Percentiles rank a stretch among this genome's conserved stretches.
Conservation (phyloP, 441 rosid genomes). For the Jatropha multifida region DNA sequence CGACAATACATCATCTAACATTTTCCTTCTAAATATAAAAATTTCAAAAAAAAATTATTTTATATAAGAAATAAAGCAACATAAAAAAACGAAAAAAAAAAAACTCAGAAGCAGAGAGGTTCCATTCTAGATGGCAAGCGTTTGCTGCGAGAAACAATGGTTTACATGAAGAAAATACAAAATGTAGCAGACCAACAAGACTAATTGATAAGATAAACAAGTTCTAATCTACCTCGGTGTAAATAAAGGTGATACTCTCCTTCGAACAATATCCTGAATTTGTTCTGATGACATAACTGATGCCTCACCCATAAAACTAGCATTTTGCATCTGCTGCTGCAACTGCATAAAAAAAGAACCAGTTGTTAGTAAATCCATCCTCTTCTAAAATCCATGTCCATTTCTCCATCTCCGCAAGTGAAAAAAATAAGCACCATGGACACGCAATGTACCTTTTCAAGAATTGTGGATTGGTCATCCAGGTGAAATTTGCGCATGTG, state of each 20-base stretch:
- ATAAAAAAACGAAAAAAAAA: background rate
- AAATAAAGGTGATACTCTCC: constrained; percentile 65
- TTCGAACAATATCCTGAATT: constrained; percentile 56
- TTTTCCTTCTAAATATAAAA: no score
- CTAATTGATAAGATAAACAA: background rate
- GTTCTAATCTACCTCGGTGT: constrained; percentile 31
- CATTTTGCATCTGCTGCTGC: constrained; percentile 57
- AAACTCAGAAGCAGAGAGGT: background rate
- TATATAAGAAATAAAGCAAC: background rate
- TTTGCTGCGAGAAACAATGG: background rate
- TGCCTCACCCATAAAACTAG: constrained; percentile 49
- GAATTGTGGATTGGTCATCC: constrained; percentile 72
- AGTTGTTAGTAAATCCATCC: background rate
- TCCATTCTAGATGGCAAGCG: background rate
- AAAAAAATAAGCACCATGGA: background rate
- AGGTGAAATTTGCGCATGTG: constrained; percentile 68
- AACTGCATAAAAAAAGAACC: constrained; percentile 39
- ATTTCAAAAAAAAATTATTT: no score
- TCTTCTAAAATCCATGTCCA: background rate
- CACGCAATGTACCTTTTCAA: constrained; percentile 51
- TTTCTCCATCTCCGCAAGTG: no score
- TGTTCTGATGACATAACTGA: constrained; percentile 58
- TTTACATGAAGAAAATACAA: background rate
- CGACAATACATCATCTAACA: no score
- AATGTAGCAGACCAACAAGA: background rate